Evolutionary conservation across 1,284 basidiomycete species (phyloP), one percentile per base, ranked within the genome.

Genomic region (Salmacisia buchloeana): DNA sequence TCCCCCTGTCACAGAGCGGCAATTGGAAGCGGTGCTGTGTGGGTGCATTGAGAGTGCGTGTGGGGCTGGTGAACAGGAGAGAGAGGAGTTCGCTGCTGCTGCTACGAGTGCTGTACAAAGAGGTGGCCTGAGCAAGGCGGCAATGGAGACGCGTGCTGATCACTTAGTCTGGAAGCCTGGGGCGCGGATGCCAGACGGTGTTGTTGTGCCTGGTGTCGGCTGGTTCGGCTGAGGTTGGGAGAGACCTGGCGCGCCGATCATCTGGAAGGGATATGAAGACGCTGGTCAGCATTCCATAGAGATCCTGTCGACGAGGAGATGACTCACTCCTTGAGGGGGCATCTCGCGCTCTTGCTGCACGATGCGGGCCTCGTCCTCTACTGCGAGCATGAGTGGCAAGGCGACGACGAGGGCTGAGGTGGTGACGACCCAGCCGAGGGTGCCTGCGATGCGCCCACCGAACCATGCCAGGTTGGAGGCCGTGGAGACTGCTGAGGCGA

Each of bases 301-400:
- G 36, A 7, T 38, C 9, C 36, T 18, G 15, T 10, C 12, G 7
- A 27, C 10, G 27, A 33, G 15, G 21, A 33, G 27, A 33, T 3
- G 27, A 54, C 49, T 54, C 29, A 54, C 49, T 18, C 49, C 49
- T 38, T 96, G 92, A 60, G 91, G 90, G 71, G 91, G 83, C 85
- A 93, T 88, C 81, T 97, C 93, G 83, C 91, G 89, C 83, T 98
- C 94, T 82, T 97, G 94, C 63, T 89, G 88, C 4, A 93, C 89
- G 65, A 96, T 86, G 82, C 92, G 92, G 59, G 90, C 89, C 83
- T 98, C 94, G 81, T 96, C 94, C 82, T 98, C 94, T 69, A 97
- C 85, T 63, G 88, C 89, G 70, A 98, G 85, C 1, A 93, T 92
- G 70, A 97, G 85, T 31, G 94, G 94, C 58, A 98, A 84, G 6